A percentile compares a stretch with the other conserved stretches of the same genome.
These are phyloP conservation scores for Podochytrium sp. DNA, from an alignment of 192 early-diverging fungal species.

Conservation along the genomic window DNA sequence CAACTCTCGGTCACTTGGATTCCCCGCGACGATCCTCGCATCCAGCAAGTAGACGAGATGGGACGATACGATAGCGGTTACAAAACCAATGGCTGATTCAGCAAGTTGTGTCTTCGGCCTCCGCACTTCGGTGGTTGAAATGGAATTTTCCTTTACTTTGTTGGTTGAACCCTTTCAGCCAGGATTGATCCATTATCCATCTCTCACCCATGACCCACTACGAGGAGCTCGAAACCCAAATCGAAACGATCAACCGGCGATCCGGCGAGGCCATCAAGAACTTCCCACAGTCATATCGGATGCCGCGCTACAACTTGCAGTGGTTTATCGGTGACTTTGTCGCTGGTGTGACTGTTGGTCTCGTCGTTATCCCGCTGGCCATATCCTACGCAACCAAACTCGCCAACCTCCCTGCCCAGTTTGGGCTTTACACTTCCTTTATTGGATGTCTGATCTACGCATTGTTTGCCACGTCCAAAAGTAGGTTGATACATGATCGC, in stretches of 20 bases:
- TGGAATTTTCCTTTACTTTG: too few species aligned
- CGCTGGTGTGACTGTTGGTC: slow-evolving; percentile 73
- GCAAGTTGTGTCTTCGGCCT: too few species aligned
- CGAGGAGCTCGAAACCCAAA: not conserved
- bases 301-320: slow-evolving; percentile 61
- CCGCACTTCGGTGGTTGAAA: too few species aligned
- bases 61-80: too few species aligned
- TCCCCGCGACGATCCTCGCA: too few species aligned
- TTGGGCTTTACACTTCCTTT: slow-evolving; percentile 78
- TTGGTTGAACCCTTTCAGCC: too few species aligned
- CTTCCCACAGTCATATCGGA: slow-evolving; percentile 58
- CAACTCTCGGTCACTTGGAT: too few species aligned
- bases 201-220: not conserved
- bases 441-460: slow-evolving; percentile 71
- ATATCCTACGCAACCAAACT: slow-evolving; percentile 73
- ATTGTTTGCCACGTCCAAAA: slow-evolving; percentile 72
- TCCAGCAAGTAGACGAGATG: too few species aligned
- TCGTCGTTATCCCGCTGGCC: slow-evolving; percentile 71
- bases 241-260: not conserved
- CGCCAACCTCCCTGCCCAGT: slow-evolving; percentile 70
- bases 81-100: too few species aligned
- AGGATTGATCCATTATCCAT: too few species aligned
- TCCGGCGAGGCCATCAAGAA: not conserved
- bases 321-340: slow-evolving; percentile 74
- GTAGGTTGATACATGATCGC: too few species aligned